Percentiles rank a stretch among this genome's conserved stretches.
Conservation (phyloP, 306 rosid species). For the Malus domestica region DNA sequence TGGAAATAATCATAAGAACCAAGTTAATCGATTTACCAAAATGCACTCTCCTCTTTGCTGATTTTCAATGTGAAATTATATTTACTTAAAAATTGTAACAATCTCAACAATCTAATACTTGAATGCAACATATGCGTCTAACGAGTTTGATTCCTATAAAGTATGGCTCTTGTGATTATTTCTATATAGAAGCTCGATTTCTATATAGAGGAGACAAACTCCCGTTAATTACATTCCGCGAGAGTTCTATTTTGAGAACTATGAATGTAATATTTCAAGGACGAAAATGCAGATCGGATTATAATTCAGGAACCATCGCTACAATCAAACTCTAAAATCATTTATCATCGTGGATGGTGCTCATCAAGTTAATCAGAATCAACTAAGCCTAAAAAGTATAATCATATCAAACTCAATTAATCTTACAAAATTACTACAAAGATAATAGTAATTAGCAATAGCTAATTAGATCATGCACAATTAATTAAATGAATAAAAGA, state of each 20-base stretch:
- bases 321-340: neutral
- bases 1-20: slow-evolving; percentile 11
- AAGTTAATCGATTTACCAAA: neutral
- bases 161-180: too few relatives aligned
- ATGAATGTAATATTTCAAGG: too few relatives aligned
- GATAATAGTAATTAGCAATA: neutral
- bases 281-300: too few relatives aligned
- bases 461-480: neutral
- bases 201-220: too few relatives aligned
- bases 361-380: neutral
- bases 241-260: too few relatives aligned
- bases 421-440: neutral
- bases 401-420: neutral
- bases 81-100: neutral
- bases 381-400: neutral
- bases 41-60: neutral
- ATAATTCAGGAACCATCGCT: neutral
- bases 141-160: too few relatives aligned
- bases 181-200: too few relatives aligned
- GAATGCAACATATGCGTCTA: too few relatives aligned
- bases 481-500: neutral
- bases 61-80: neutral
- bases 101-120: neutral
- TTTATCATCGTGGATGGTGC: neutral
- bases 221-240: neutral